Percentiles rank a stretch among this genome's conserved stretches.
Conservation (phyloP, 2,329 filamentous ascomycete genomes). For the Raffaelea ambrosiae region DNA sequence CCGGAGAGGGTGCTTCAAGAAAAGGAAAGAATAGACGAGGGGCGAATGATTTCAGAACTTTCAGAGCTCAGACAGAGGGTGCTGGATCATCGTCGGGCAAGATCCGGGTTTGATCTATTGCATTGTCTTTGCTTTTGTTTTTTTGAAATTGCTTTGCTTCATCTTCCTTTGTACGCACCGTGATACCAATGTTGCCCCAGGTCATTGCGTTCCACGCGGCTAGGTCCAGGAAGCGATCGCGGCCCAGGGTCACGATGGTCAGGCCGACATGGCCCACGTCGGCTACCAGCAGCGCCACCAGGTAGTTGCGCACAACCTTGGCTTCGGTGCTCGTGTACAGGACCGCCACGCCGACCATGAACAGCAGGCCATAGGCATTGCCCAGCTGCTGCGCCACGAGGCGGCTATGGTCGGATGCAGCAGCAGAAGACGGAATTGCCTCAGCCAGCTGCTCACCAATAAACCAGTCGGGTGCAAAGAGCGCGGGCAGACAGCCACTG, state of each 20-base stretch:
- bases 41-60: slow-evolving; percentile 20
- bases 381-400: slow-evolving; percentile 60
- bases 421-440: slow-evolving; percentile 23
- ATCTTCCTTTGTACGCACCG: no score
- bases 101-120: no score
- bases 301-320: slow-evolving; percentile 57
- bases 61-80: no score
- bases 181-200: slow-evolving; percentile 65
- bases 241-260: slow-evolving; percentile 51
- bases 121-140: no score
- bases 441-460: slow-evolving; percentile 51
- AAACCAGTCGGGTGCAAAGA: slow-evolving; percentile 53
- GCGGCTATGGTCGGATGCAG: slow-evolving; percentile 32
- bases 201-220: slow-evolving; percentile 58
- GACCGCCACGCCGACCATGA: slow-evolving; percentile 54
- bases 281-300: slow-evolving; percentile 55
- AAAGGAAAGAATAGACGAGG: neutral
- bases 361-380: slow-evolving; percentile 60
- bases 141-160: no score
- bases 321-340: slow-evolving; percentile 56
- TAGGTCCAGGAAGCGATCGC: slow-evolving; percentile 42
- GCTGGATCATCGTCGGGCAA: no score
- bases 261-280: slow-evolving; percentile 61
- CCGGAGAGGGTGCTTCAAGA: neutral
- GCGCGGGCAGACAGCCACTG: slow-evolving; percentile 47